These are phyloP conservation scores for Clarkia xantiana DNA, from an alignment of 345 rosid species.

Conservation along the genomic window DNA sequence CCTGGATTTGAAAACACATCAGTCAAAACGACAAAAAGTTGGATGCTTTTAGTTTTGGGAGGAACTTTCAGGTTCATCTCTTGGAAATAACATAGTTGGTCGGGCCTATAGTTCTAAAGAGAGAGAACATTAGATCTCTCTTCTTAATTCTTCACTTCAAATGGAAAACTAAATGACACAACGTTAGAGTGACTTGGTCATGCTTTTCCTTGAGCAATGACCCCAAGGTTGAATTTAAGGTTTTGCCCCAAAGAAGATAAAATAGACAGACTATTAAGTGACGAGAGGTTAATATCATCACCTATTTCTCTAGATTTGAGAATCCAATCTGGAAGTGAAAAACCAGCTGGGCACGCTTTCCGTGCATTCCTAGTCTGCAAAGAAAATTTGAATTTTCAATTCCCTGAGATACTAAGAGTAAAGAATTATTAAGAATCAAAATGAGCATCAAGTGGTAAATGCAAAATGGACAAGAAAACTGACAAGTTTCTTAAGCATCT, in stretches of 20 bases:
- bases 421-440: not conserved
- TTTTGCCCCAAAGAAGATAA: not conserved
- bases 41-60: too few relatives aligned
- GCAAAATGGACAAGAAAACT: constrained; percentile 9
- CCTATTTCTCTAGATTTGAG: constrained; percentile 79
- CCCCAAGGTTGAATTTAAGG: too few relatives aligned
- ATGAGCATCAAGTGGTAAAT: not conserved
- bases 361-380: constrained; percentile 83
- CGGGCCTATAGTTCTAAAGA: too few relatives aligned
- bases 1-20: constrained; percentile 24
- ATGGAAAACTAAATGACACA: too few relatives aligned
- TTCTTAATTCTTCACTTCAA: too few relatives aligned
- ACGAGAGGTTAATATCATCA: constrained; percentile 14
- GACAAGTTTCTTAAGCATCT: constrained; percentile 78
- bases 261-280: not conserved
- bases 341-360: constrained; percentile 80
- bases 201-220: not conserved
- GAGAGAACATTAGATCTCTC: too few relatives aligned
- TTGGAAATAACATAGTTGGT: too few relatives aligned
- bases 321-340: constrained; percentile 78
- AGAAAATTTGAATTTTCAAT: constrained; percentile 11
- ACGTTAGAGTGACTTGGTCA: too few relatives aligned
- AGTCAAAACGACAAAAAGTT: not conserved
- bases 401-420: not conserved
- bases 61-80: too few relatives aligned